Conservation (phyloP, 192 early-diverging fungal genomes). For the Entophlyctis luteolus region DNA sequence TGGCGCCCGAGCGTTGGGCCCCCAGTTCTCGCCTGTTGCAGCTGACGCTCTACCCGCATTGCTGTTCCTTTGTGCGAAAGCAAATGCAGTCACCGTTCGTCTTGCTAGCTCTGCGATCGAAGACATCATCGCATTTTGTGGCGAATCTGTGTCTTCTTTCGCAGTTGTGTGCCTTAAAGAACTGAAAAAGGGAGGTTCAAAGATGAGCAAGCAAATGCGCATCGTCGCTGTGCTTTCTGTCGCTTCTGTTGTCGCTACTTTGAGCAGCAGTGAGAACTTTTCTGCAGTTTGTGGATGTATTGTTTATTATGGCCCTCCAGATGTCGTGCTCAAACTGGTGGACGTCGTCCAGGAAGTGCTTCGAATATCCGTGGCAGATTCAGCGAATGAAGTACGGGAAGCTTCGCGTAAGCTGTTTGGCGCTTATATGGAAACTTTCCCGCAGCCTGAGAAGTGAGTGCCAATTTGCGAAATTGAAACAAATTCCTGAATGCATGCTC, state of each 20-base stretch:
- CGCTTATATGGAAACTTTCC: background rate
- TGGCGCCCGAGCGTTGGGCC: background rate
- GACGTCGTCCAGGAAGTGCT: conserved; percentile 7
- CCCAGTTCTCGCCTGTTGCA: background rate
- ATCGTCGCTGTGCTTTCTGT: conserved; percentile 6
- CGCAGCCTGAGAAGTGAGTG: no score
- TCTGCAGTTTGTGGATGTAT: no score
- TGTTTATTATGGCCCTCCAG: no score
- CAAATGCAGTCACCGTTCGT: conserved; percentile 12
- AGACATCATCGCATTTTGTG: background rate
- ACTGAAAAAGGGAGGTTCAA: background rate
- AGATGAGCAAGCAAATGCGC: background rate
- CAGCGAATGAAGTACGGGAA: conserved; percentile 17
- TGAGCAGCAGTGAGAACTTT: background rate
- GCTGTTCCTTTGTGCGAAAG: conserved; percentile 1
- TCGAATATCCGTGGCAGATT: conserved; percentile 1
- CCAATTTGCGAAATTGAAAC: no score
- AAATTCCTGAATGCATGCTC: no score
- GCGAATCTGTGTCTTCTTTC: background rate
- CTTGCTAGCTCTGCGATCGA: background rate
- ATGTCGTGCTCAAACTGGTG: no score
- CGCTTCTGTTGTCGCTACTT: background rate
- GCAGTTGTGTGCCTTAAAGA: background rate
- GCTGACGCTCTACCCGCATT: background rate
- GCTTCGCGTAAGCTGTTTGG: conserved; percentile 1